These are phyloP conservation scores for Lactarius sp. DNA, from an alignment of 768 basidiomycete genomes.

Conservation along the genomic window DNA sequence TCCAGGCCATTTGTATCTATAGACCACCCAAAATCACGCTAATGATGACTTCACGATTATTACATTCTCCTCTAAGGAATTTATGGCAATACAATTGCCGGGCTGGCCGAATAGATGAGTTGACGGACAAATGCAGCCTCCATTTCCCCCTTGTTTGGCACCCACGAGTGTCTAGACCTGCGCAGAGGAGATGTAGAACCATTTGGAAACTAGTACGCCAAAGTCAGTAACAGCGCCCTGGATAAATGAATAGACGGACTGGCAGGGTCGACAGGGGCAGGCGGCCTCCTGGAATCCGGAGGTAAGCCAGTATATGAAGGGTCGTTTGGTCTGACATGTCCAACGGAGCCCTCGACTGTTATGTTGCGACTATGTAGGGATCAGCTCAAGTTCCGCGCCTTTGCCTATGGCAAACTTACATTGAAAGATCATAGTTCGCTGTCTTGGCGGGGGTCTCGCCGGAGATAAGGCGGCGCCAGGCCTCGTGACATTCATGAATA, in stretches of 20 bases:
- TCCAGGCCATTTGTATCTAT: slow-evolving; percentile 21
- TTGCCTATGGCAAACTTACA: slow-evolving; percentile 43
- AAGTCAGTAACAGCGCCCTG: slow-evolving; percentile 1
- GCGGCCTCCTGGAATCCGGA: slow-evolving; percentile 71
- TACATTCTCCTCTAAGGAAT: slow-evolving; percentile 1
- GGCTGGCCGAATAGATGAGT: background rate
- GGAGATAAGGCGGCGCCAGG: slow-evolving; percentile 89
- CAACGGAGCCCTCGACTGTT: slow-evolving; percentile 69
- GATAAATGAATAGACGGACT: slow-evolving; percentile 46
- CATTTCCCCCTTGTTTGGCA: background rate
- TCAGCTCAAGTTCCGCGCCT: background rate
- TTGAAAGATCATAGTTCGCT: slow-evolving; percentile 68
- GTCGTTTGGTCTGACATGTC: slow-evolving; percentile 58
- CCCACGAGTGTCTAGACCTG: slow-evolving; percentile 46
- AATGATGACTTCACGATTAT: slow-evolving; percentile 20
- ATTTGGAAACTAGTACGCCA: slow-evolving; percentile 63
- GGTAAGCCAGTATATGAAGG: slow-evolving; percentile 62
- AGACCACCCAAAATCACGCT: slow-evolving; percentile 8
- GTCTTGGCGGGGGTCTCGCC: slow-evolving; percentile 78
- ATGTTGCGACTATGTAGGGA: slow-evolving; percentile 62
- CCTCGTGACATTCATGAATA: slow-evolving; percentile 97
- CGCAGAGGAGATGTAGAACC: slow-evolving; percentile 93
- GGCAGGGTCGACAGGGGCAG: slow-evolving; percentile 87
- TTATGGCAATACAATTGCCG: background rate
- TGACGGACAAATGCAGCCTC: background rate